Conservation (phyloP, 2,329 filamentous ascomycete species). For the Talaromyces sp. region DNA sequence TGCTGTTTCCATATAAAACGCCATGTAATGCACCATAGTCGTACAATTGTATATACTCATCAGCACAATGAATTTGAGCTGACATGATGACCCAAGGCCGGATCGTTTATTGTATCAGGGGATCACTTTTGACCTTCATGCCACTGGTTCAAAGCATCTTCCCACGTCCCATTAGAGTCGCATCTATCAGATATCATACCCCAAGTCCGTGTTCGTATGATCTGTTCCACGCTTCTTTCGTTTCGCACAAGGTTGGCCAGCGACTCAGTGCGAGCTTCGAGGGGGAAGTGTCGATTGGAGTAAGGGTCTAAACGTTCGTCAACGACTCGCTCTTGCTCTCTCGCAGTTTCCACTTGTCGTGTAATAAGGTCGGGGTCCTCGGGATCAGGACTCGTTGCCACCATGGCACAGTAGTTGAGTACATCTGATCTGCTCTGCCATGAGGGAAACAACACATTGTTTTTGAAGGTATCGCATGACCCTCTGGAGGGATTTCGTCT, state of each 20-base stretch:
- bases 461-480: conserved; percentile 69
- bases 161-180: conserved; percentile 57
- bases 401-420: conserved; percentile 80
- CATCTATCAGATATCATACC: conserved; percentile 72
- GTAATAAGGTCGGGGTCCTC: conserved; percentile 74
- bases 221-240: conserved; percentile 74
- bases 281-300: conserved; percentile 71
- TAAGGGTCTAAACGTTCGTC: conserved; percentile 93
- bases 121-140: conserved; percentile 27
- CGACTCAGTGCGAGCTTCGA: conserved; percentile 73
- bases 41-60: conserved; percentile 9
- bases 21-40: conserved; percentile 14
- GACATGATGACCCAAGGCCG: not conserved
- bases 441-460: conserved; percentile 76
- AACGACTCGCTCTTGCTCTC: conserved; percentile 68
- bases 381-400: conserved; percentile 82
- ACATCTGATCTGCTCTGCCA: conserved; percentile 84
- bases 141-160: conserved; percentile 65
- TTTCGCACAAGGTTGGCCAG: conserved; percentile 67
- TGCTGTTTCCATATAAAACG: conserved; percentile 3
- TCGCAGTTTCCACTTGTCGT: conserved; percentile 66
- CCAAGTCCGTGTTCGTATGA: conserved; percentile 78
- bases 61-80: not conserved
- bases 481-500: conserved; percentile 55
- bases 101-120: not conserved